Evolutionary conservation across 352 stramenopile species (phyloP).

Genomic region (Globisporangium okanoganense): DNA sequence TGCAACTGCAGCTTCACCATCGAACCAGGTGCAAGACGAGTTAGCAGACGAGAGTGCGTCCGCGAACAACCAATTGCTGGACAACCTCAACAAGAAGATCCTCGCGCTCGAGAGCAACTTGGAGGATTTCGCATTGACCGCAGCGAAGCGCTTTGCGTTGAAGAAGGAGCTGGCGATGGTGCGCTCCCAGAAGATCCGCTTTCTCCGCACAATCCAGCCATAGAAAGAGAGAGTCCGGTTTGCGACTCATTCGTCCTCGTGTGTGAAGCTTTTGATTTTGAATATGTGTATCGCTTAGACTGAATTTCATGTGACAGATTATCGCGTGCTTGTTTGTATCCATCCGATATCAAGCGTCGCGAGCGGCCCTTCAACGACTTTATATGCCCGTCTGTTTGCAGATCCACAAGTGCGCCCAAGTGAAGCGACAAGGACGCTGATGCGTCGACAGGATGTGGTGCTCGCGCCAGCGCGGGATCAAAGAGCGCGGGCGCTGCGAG

Average conservation of each 20-base stretch:
- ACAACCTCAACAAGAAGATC: constrained; percentile 42
- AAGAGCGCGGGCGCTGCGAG: constrained; percentile 45
- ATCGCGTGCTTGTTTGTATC: no score
- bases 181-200: constrained; percentile 59
- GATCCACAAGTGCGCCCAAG: background rate
- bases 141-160: constrained; percentile 61
- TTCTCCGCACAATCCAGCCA: constrained; percentile 36
- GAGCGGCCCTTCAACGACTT: background rate
- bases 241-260: no score
- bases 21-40: background rate
- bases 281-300: background rate
- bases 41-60: background rate
- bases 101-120: constrained; percentile 44
- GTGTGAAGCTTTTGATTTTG: background rate
- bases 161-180: constrained; percentile 83
- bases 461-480: constrained; percentile 55
- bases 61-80: constrained; percentile 23
- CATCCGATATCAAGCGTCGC: no score
- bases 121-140: constrained; percentile 65
- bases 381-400: background rate
- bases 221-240: no score
- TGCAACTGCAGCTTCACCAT: constrained; percentile 3
- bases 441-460: constrained; percentile 46
- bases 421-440: background rate
- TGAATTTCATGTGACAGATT: no score